A percentile compares a stretch with the other conserved stretches of the same genome.
These are phyloP conservation scores for Drosera spatulata DNA, from an alignment of 179 eudicot genomes.

Conservation along the genomic window DNA sequence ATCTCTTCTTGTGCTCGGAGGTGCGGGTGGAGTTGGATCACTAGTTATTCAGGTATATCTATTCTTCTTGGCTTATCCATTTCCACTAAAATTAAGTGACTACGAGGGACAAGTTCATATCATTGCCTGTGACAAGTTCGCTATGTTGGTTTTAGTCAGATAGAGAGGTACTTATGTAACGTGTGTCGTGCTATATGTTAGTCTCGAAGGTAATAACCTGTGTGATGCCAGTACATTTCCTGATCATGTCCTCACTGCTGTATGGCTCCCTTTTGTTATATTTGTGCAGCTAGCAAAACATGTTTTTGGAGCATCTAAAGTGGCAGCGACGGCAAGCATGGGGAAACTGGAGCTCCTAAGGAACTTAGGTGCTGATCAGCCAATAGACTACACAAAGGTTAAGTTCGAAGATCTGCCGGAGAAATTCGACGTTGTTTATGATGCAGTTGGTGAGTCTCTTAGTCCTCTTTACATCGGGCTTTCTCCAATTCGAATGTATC, in stretches of 20 bases:
- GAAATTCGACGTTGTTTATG: slow-evolving; percentile 38
- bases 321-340: slow-evolving; percentile 36
- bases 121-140: too few relatives aligned
- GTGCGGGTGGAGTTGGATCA: slow-evolving; percentile 47
- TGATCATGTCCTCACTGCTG: too few relatives aligned
- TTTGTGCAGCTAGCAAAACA: slow-evolving; percentile 29
- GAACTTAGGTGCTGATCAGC: slow-evolving; percentile 40
- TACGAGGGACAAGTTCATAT: too few relatives aligned
- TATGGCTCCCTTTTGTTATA: background rate
- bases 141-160: too few relatives aligned
- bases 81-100: background rate
- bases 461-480: background rate
- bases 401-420: slow-evolving; percentile 26
- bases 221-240: too few relatives aligned
- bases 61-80: background rate
- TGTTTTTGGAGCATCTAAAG: slow-evolving; percentile 24
- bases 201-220: too few relatives aligned
- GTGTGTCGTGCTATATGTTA: too few relatives aligned
- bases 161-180: too few relatives aligned
- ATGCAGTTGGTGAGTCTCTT: slow-evolving; percentile 30
- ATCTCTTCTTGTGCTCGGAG: slow-evolving; percentile 33
- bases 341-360: slow-evolving; percentile 32
- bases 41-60: slow-evolving; percentile 53
- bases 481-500: background rate
- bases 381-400: slow-evolving; percentile 36